Base-by-base conservation (phyloP, 2,329 filamentous ascomycete species). In the Amauroascus niger region DNA sequence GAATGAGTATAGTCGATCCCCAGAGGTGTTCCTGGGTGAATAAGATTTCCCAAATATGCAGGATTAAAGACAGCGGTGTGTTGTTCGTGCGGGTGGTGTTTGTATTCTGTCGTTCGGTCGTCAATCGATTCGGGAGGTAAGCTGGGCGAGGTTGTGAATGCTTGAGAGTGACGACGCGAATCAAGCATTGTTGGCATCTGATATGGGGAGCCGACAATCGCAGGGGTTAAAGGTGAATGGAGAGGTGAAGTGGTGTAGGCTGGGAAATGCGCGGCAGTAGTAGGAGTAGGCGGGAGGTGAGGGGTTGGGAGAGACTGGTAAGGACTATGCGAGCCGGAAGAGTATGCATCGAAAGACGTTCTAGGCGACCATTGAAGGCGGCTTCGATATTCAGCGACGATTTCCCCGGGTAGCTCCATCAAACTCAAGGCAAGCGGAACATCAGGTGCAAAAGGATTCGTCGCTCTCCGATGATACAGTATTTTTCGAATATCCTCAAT, bases 401-500 rank as follows among this genome's bases (percentile, higher is more conserved):
- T 81, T 60, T 86, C 79, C 53, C 86, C 81, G 16, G 86, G 84
- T 57, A 83, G 83, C 61, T 86, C 81, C 81, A 88, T 86, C 41
- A 89, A 74, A 4, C 75, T 73, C 57, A 87, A 69, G 9, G 83
- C 81, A 28, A 82, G 79, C 63, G 82, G 79, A 40, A 79, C 69
- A 24, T 81, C 79, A 14, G 76, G 75, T 53, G 81, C 78, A 55
- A 77, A 74, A 18, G 74, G 74, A 57, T 79, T 76, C 3, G 79
- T 77, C 20, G 81, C 72, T 61, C 79, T 88, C 72, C 87, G 80
- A 20, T 82, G 79, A 59, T 84, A 77, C 26, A 95, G 79, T 33
- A 87, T 81, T 46, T 81, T 80, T 44, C 88, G 83, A 63, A 96
- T 95, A 65, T 93, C 85, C 68, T 95, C 88, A 30, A 97, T 82